phyloP scores from a whole-genome alignment of 495 filamentous ascomycete species.

The Aspergillus panamensis region DNA sequence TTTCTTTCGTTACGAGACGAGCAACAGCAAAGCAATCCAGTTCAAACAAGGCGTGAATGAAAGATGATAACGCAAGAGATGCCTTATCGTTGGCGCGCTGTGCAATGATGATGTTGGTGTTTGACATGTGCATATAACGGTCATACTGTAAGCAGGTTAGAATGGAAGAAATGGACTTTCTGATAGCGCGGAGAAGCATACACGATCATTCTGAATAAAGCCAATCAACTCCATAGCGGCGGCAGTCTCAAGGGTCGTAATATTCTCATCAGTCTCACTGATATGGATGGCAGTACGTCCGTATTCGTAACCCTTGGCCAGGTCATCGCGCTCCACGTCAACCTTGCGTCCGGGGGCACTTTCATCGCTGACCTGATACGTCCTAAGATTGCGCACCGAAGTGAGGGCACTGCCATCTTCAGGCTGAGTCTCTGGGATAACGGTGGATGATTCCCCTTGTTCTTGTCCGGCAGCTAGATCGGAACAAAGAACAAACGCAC shows the following conservation, averaged over 20 bases:
- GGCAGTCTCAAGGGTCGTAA: constrained; percentile 75
- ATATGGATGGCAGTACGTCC: constrained; percentile 90
- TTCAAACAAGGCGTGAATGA: constrained; percentile 86
- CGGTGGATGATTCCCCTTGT: constrained; percentile 49
- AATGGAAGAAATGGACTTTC: background rate
- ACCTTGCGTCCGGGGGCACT: constrained; percentile 72
- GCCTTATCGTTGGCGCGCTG: constrained; percentile 71
- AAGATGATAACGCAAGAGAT: constrained; percentile 76
- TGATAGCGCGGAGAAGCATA: constrained; percentile 34
- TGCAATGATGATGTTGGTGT: constrained; percentile 67
- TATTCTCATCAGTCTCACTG: constrained; percentile 72
- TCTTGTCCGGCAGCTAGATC: constrained; percentile 41
- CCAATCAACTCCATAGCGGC: constrained; percentile 77
- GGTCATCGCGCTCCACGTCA: constrained; percentile 77
- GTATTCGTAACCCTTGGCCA: constrained; percentile 92
- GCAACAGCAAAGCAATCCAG: constrained; percentile 84
- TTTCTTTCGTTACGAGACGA: constrained; percentile 77
- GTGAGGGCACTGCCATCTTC: constrained; percentile 46
- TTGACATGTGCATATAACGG: constrained; percentile 80
- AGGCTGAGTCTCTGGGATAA: constrained; percentile 34
- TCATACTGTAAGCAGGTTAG: constrained; percentile 58
- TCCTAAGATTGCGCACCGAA: constrained; percentile 64
- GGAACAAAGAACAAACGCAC: constrained; percentile 60
- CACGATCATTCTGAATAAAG: constrained; percentile 72
- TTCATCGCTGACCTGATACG: constrained; percentile 76